A percentile compares a stretch with the other conserved stretches of the same genome.
Conservation (phyloP, 176 grass and related monocot species). For the Musa itinerans region DNA sequence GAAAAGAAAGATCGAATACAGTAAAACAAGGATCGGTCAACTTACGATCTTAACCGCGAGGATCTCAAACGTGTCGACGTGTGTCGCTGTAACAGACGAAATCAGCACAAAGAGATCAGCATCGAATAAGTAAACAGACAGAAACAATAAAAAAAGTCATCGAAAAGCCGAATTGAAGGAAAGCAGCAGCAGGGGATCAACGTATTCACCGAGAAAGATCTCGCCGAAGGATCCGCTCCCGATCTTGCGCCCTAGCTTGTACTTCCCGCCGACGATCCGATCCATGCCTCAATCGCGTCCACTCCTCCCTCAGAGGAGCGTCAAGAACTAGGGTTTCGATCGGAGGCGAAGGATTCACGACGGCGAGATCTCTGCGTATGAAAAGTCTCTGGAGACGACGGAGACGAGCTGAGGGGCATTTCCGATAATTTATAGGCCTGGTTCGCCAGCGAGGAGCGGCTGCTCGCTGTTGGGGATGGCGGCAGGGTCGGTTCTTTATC, state of each 20-base stretch:
- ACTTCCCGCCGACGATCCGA: slow-evolving; percentile 64
- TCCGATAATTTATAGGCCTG: background rate
- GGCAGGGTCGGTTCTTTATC: too few relatives aligned
- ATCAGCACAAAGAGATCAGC: background rate
- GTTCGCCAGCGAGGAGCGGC: background rate
- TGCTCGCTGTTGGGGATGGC: too few relatives aligned
- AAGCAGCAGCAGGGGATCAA: background rate
- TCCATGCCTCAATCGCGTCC: slow-evolving; percentile 29
- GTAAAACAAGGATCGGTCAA: background rate
- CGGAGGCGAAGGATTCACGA: background rate
- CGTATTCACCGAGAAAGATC: slow-evolving; percentile 65
- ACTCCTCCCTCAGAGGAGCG: background rate
- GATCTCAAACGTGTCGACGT: slow-evolving; percentile 89
- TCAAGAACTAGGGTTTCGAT: background rate
- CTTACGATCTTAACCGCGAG: slow-evolving; percentile 94
- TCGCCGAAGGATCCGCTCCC: slow-evolving; percentile 85
- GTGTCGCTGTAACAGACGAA: slow-evolving; percentile 41
- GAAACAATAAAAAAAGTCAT: slow-evolving; percentile 2
- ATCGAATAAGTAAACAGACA: background rate
- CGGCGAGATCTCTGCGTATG: background rate
- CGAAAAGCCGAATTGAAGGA: background rate
- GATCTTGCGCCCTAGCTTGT: slow-evolving; percentile 90
- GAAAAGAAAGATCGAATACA: too few relatives aligned
- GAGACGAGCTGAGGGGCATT: background rate
- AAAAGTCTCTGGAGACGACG: background rate